Evolutionary conservation across 202 grass and related monocot genomes (phyloP), one percentile per base, ranked within the genome.

Genomic region (Digitaria exilis): DNA sequence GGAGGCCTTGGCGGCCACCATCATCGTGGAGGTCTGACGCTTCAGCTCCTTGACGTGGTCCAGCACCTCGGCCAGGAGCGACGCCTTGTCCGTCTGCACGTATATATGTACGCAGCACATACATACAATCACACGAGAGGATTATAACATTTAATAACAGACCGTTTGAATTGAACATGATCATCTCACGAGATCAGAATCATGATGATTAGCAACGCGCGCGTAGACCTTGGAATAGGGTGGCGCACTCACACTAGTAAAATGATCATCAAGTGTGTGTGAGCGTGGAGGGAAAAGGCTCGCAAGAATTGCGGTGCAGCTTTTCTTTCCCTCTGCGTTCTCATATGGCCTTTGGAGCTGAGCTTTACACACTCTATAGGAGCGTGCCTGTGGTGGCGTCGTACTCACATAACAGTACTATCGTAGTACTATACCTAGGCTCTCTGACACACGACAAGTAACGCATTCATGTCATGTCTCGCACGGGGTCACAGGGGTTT

Each of bases 41-140:
- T 99, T 99, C 71, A 99, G 88, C 69, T 99, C 97, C 67, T 99
- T 99, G 30, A 99, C 91, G 73, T 99, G 93, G 68, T 96, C 91
- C 59, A 99, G 88, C 78, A 99, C 97, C 87, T 99, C 96, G 31
- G 91, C 96, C 9, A 99, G 91, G 62, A 99, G 86, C 49, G 96
- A 99, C 69, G 96, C 97, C 78, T 99, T 99, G 89, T 99, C 97
- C 26, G 97, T 99, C 97, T 99, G 64, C 57, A 82, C 6, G 12
- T 29, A 10, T 46, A 41, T 44, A 10, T 46, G 48, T 44, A 16
- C 51, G 7, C 24, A 3, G 18, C 8, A 19, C 19, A 29, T 19
- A 56, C 75, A 77, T 84, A 88, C 31, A 25, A 75, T 84, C 57
- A 80, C 49, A 41, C 4, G 16, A 4, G 13, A 7, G 18, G 18